Percentiles rank a stretch among this genome's conserved stretches.
Conservation (phyloP, 2,329 filamentous ascomycete genomes). For the Paramyrothecium roridum region DNA sequence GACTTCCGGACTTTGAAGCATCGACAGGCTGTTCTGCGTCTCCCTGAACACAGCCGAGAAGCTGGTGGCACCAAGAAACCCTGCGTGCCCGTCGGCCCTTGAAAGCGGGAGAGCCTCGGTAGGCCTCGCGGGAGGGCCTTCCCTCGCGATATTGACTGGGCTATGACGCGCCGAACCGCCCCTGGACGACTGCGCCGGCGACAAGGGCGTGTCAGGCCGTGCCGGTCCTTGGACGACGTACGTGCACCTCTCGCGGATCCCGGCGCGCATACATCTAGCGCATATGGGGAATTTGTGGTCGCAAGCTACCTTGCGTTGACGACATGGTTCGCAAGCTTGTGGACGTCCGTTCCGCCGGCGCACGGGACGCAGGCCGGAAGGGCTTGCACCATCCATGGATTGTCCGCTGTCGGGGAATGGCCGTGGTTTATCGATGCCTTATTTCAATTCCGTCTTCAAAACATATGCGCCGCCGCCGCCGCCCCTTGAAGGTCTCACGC, state of each 20-base stretch:
- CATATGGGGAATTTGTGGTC: constrained; percentile 38
- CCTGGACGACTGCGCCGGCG: constrained; percentile 2
- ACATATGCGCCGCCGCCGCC: too few relatives aligned
- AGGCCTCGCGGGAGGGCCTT: not conserved
- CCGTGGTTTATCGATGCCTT: too few relatives aligned
- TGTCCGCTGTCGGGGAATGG: too few relatives aligned
- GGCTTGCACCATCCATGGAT: not conserved
- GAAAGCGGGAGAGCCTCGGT: not conserved
- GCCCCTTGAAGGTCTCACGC: too few relatives aligned
- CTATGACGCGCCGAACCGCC: not conserved
- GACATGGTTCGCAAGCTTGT: constrained; percentile 32
- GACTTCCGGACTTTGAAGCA: constrained; percentile 19
- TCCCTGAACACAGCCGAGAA: constrained; percentile 39
- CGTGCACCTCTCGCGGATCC: constrained; percentile 27
- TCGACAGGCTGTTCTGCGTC: constrained; percentile 31
- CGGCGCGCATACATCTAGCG: constrained; percentile 32
- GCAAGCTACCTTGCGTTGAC: constrained; percentile 39
- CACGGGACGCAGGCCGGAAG: not conserved
- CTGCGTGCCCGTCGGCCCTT: constrained; percentile 16
- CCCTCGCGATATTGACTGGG: not conserved
- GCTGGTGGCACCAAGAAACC: constrained; percentile 43
- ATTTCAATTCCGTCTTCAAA: too few relatives aligned
- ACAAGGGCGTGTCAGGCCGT: constrained; percentile 11
- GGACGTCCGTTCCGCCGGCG: constrained; percentile 23
- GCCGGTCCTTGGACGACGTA: constrained; percentile 20